Evolutionary conservation across 108 stramenopile species (phyloP).

Genomic region (Nitzschia sp.): DNA sequence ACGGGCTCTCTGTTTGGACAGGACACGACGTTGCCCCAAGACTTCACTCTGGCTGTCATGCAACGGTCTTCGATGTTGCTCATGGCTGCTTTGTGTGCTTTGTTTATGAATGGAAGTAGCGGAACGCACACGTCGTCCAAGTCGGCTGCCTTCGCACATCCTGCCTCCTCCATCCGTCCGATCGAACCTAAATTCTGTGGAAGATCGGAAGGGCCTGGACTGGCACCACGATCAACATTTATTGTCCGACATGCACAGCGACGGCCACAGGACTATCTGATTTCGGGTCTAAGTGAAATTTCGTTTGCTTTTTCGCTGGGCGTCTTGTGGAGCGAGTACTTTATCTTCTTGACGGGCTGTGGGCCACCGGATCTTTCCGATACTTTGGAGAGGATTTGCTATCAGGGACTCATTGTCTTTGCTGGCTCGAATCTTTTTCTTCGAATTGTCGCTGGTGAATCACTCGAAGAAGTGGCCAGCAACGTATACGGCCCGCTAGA

Average conservation of each 20-base stretch:
- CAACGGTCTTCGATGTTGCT: too few relatives aligned
- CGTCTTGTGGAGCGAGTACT: slow-evolving; percentile 51
- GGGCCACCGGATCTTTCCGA: slow-evolving; percentile 45
- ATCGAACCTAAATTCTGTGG: too few relatives aligned
- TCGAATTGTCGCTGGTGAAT: slow-evolving; percentile 39
- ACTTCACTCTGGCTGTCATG: too few relatives aligned
- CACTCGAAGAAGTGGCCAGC: slow-evolving; percentile 9
- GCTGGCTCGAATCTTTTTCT: slow-evolving; percentile 46
- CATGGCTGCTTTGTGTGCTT: too few relatives aligned
- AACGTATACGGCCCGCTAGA: slow-evolving; percentile 17
- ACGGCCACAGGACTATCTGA: slow-evolving; percentile 21
- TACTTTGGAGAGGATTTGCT: slow-evolving; percentile 49
- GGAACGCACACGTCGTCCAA: too few relatives aligned
- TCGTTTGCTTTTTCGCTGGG: slow-evolving; percentile 39
- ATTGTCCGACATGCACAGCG: not conserved
- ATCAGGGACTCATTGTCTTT: slow-evolving; percentile 46
- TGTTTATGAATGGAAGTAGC: too few relatives aligned
- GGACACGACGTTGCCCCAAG: too few relatives aligned
- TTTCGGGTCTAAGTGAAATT: slow-evolving; percentile 33
- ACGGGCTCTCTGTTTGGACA: too few relatives aligned
- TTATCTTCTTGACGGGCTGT: slow-evolving; percentile 44
- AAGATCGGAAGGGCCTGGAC: too few relatives aligned
- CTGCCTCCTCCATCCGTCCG: too few relatives aligned
- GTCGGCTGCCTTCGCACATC: too few relatives aligned
- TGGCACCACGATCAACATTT: too few relatives aligned